These are phyloP conservation scores for Daldinia sp. DNA, from an alignment of 2,329 filamentous ascomycete species.

Conservation along the genomic window DNA sequence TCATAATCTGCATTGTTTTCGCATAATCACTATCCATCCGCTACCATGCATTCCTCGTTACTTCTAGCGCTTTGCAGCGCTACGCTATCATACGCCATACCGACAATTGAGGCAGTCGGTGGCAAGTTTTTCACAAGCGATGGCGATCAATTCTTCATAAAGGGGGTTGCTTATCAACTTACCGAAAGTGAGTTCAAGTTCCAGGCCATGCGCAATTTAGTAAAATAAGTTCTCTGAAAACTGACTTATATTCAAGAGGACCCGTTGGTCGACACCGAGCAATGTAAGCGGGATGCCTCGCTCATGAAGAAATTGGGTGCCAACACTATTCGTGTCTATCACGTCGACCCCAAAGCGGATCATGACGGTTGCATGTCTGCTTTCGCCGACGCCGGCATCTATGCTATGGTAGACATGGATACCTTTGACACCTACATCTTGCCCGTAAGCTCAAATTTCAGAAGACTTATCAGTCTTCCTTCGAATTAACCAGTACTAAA, in stretches of 20 bases:
- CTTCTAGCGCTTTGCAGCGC: constrained; percentile 53
- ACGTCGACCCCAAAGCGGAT: constrained; percentile 78
- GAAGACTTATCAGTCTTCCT: neutral
- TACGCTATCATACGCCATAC: constrained; percentile 56
- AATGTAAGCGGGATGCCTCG: constrained; percentile 79
- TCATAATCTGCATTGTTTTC: constrained; percentile 7
- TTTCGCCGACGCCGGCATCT: constrained; percentile 84
- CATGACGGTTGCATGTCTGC: constrained; percentile 85
- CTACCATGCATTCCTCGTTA: constrained; percentile 56
- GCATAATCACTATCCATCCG: constrained; percentile 22
- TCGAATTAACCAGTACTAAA: constrained; percentile 18
- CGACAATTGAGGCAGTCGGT: constrained; percentile 69
- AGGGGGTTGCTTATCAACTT: constrained; percentile 82
- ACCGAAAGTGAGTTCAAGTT: constrained; percentile 53
- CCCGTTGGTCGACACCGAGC: constrained; percentile 79
- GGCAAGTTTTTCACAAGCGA: constrained; percentile 88
- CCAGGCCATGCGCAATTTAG: neutral
- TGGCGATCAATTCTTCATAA: constrained; percentile 86
- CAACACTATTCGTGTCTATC: constrained; percentile 89
- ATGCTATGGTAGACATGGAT: constrained; percentile 86
- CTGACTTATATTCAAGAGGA: constrained; percentile 63
- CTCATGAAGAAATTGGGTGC: constrained; percentile 85
- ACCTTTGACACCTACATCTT: constrained; percentile 77
- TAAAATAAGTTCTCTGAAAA: constrained; percentile 20
- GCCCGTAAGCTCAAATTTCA: constrained; percentile 59